Evolutionary conservation across 306 rosid genomes (phyloP).

Genomic region (Carpinus viminea): DNA sequence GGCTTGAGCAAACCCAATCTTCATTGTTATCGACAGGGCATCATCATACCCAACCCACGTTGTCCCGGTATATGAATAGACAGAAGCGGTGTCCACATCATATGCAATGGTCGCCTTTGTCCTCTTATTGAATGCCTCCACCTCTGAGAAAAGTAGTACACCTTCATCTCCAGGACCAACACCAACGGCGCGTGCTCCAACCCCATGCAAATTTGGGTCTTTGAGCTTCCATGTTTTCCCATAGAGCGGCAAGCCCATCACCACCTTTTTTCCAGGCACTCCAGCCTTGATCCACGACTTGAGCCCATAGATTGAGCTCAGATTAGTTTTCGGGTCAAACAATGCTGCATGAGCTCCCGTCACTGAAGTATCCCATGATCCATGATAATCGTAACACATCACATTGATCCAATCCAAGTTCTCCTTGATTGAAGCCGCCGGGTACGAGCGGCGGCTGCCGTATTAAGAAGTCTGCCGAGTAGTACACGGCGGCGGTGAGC

Average conservation of each 20-base stretch:
- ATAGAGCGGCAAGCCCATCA: conserved; percentile 67
- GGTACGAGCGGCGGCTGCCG: conserved; percentile 32
- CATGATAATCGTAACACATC: conserved; percentile 61
- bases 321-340: conserved; percentile 45
- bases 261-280: conserved; percentile 32
- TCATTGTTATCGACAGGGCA: conserved; percentile 26
- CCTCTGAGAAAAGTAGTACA: conserved; percentile 9
- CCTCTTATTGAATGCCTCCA: conserved; percentile 22
- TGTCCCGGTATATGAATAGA: conserved; percentile 34
- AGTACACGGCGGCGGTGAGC: conserved; percentile 73
- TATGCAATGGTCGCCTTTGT: conserved; percentile 24
- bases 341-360: conserved; percentile 50
- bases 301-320: conserved; percentile 47
- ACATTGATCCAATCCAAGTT: conserved; percentile 67
- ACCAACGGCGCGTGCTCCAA: conserved; percentile 48
- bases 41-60: conserved; percentile 66
- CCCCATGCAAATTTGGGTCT: conserved; percentile 35
- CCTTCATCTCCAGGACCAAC: conserved; percentile 59
- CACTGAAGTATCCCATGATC: conserved; percentile 38
- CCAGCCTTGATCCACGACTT: conserved; percentile 63
- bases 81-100: conserved; percentile 37
- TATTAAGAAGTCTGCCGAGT: conserved; percentile 39
- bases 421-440: conserved; percentile 35
- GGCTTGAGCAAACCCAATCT: conserved; percentile 65
- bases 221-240: conserved; percentile 60